Evolutionary conservation across 2,329 filamentous ascomycete genomes (phyloP), one percentile per base, ranked within the genome.

Genomic region (Stenocarpella maydis): DNA sequence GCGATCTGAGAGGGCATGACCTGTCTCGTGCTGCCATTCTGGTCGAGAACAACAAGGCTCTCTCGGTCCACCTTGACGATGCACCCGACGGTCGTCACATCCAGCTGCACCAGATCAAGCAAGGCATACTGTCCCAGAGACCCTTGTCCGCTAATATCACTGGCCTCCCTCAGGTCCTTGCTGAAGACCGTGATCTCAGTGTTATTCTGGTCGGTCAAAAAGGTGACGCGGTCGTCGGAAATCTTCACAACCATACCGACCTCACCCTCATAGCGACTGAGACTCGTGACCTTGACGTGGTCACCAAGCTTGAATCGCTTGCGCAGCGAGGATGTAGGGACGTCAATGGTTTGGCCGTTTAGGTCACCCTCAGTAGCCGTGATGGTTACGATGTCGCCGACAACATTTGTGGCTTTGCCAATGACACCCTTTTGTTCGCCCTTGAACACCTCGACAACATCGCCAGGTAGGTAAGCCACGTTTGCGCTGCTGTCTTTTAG

Each of bases 231-330:
- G 78, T 99, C 96, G 71, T 97, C 94, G 60, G 90, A 91, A 74
- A 98, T 96, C 79, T 94, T 93, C 73, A 98, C 94, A 64, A 99
- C 95, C 88, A 98, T 97, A 80, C 96, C 96, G 53, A 98, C 92
- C 81, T 99, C 96, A 75, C 98, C 96, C 67, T 93, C 90, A 79
- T 95, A 98, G 75, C 94, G 92, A 82, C 95, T 97, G 47, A 95
- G 95, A 67, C 96, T 95, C 78, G 98, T 97, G 74, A 99, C 96
- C 83, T 98, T 98, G 83, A 99, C 96, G 77, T 99, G 96, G 76
- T 99, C 96, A 84, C 96, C 96, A 72, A 95, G 88, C 73, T 88
- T 90, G 86, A 99, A 99, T 37, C 93, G 89, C 82, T 99, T 99
- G 69, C 96, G 92, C 31, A 99, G 86, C 53, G 93, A 93, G 81